Percentiles rank a stretch among this genome's conserved stretches.
Conservation (phyloP, 371 early-diverging fungal species). For the Spiromyces aspiralis region DNA sequence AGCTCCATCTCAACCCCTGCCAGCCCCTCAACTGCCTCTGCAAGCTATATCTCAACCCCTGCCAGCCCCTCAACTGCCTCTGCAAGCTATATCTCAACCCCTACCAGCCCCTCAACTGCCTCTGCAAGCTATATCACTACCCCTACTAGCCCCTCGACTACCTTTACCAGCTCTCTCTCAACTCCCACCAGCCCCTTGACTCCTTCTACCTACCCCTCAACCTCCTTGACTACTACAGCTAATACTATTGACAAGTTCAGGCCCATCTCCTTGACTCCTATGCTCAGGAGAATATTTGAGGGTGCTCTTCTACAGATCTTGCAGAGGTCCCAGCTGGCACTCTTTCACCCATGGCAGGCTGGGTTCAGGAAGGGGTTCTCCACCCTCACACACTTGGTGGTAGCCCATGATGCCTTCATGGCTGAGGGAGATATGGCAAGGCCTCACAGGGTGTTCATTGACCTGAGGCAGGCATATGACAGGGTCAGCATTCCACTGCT, state of each 20-base stretch:
- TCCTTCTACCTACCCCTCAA: neutral
- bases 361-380: neutral
- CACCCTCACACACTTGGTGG: neutral
- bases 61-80: no score
- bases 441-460: neutral
- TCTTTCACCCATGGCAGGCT: neutral
- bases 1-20: no score
- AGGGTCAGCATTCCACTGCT: neutral
- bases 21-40: no score
- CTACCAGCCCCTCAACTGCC: no score
- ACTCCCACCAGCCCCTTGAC: no score
- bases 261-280: neutral
- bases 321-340: neutral
- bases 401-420: neutral
- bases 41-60: no score
- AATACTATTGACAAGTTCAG: slow-evolving; percentile 1
- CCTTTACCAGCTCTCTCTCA: no score
- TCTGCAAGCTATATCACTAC: no score
- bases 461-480: neutral
- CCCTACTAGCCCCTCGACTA: no score
- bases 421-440: neutral
- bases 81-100: no score
- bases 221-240: neutral
- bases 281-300: slow-evolving; percentile 1
- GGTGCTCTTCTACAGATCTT: neutral